Evolutionary conservation across 2,329 filamentous ascomycete genomes (phyloP).

Genomic region (Trichoderma sp.): DNA sequence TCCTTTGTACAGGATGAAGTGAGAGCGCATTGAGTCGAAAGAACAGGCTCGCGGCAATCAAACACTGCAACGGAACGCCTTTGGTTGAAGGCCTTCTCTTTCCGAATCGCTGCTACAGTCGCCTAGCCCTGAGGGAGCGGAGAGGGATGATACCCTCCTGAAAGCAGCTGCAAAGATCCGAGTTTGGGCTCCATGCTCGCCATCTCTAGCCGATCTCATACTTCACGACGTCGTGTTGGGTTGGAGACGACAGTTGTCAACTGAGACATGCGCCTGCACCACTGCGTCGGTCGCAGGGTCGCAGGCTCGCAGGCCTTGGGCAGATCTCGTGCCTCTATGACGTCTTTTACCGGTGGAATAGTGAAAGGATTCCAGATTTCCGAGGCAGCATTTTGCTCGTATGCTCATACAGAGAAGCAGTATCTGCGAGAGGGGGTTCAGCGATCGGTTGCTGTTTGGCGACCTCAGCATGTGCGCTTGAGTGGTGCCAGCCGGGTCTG

Average conservation of each 20-base stretch:
- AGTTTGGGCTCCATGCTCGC: neutral
- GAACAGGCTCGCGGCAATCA: too few relatives aligned
- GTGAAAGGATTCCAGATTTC: too few relatives aligned
- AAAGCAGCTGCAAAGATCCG: neutral
- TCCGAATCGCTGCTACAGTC: neutral
- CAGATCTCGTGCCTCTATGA: too few relatives aligned
- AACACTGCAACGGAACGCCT: too few relatives aligned
- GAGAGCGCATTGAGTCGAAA: slow-evolving; percentile 35
- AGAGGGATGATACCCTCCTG: neutral
- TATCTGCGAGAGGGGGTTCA: too few relatives aligned
- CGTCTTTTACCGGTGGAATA: too few relatives aligned
- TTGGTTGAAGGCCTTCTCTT: neutral
- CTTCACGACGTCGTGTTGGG: too few relatives aligned
- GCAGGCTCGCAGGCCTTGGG: neutral
- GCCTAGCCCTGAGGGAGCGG: neutral
- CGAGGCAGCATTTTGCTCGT: too few relatives aligned
- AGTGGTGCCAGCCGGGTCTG: neutral
- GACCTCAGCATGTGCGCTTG: neutral
- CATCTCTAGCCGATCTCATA: neutral
- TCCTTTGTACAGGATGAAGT: slow-evolving; percentile 46
- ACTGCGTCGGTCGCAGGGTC: neutral
- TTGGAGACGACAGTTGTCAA: neutral
- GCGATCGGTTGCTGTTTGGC: too few relatives aligned
- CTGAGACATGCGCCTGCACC: neutral
- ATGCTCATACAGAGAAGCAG: too few relatives aligned